Evolutionary conservation across 192 early-diverging fungal species (phyloP), one percentile per base, ranked within the genome.

Genomic region (Phlyctochytrium arcticum): DNA sequence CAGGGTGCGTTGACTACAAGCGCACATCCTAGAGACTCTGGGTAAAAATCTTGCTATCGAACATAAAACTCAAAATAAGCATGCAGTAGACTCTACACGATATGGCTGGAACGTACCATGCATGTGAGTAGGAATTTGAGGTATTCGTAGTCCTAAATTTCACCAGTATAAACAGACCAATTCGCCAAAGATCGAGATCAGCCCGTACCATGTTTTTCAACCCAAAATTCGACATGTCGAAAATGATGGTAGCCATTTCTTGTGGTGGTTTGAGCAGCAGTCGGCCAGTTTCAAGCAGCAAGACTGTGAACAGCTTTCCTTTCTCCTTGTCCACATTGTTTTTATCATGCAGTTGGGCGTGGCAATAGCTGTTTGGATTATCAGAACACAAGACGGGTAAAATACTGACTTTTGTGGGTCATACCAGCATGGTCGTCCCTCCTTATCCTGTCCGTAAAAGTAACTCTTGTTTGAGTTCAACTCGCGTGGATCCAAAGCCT

Each of bases 1-100:
- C 92, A 95, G 27, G 93, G 92, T 1, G 93, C 91, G 55, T 87
- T 85, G 69, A 95, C 89, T 36, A 96, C 85, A 6, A 94, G 77
- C 36, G 86, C 85, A 6, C 81, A 69, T 34, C 92, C 94, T 5
- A 96, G 81, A 15, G 83, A 87, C 67, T 96, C 94, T 2, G 94
- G 94, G 68, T 95, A 96, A 73, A 92, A 93, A 46, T 87, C 83
- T 72, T 95, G 87, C 58, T 60, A 27, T 15, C 1, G n/a, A 12
- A 12, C 15, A 17, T 19, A 12, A 51, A 51, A 24, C 49, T 19
- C 7, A 7, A 7, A 24, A 7, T 12, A 27, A 2, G 23, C 35
- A 17, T 19, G 12, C 55, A 57, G 4, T 19, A 57, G 30, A 53
- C 24, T n/a, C 15, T 57, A 17, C 35, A 57, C 17, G 55, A 17